Percentiles rank a stretch among this genome's conserved stretches.
Evolutionary conservation across 305 asterid genomes (phyloP).

Genomic region (Rubia occidens): DNA sequence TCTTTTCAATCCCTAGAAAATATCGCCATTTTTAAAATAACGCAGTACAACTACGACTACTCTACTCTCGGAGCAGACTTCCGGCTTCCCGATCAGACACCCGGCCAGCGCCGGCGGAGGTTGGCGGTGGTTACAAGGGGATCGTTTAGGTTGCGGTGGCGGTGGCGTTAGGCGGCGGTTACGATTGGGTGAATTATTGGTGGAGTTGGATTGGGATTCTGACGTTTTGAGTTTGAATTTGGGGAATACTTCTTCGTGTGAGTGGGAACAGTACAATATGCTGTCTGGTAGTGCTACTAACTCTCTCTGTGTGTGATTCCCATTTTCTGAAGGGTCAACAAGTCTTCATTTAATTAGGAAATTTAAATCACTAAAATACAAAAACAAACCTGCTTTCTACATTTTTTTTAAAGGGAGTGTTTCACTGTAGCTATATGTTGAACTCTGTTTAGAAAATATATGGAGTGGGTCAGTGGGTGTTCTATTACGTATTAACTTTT

Average conservation of each 20-base stretch:
- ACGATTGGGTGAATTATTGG: background rate
- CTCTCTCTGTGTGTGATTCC: background rate
- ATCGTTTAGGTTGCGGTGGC: background rate
- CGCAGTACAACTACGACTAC: background rate
- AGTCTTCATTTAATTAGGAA: background rate
- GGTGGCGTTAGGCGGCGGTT: too few species aligned
- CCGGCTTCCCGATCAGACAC: conserved; percentile 5
- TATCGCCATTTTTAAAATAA: background rate
- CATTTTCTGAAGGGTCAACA: background rate
- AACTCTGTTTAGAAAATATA: background rate
- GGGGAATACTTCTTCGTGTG: background rate
- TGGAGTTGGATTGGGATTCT: background rate
- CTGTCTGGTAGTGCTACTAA: background rate
- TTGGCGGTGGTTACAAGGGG: conserved; percentile 1
- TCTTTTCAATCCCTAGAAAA: background rate
- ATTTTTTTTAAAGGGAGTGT: background rate
- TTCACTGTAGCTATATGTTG: background rate
- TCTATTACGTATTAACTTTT: background rate
- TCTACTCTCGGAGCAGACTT: background rate
- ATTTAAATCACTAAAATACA: background rate
- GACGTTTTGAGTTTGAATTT: background rate
- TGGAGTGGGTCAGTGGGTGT: too few species aligned
- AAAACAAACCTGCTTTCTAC: background rate
- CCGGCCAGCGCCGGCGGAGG: conserved; percentile 3
- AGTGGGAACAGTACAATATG: conserved; percentile 1